These are phyloP conservation scores for Aspergillus sclerotialis DNA, from an alignment of 2,329 filamentous ascomycete genomes.

Conservation along the genomic window DNA sequence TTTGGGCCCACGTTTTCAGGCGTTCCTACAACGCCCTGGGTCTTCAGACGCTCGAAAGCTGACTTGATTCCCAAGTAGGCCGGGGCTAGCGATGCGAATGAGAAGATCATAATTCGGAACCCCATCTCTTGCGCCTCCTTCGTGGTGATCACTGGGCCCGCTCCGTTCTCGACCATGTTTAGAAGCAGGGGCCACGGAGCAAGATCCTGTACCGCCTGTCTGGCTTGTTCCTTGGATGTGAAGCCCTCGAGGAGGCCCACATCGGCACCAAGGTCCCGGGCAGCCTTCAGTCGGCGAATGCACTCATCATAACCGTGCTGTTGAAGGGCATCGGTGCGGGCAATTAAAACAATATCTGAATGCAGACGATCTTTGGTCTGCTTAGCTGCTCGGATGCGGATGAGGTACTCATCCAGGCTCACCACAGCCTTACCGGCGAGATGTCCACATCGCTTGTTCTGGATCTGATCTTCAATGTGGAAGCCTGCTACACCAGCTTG, in stretches of 20 bases:
- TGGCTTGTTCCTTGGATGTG: conserved; percentile 29
- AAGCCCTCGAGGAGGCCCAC: conserved; percentile 37
- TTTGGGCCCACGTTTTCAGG: conserved; percentile 25
- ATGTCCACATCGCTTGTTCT: conserved; percentile 36
- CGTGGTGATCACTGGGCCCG: conserved; percentile 29
- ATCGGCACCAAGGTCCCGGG: conserved; percentile 33
- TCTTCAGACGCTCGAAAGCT: conserved; percentile 28
- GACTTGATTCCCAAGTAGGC: conserved; percentile 30
- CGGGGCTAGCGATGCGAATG: conserved; percentile 29
- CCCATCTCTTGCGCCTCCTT: conserved; percentile 35
- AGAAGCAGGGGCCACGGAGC: conserved; percentile 33
- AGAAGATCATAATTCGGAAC: conserved; percentile 39
- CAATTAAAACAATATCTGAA: conserved; percentile 39
- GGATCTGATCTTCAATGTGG: conserved; percentile 52
- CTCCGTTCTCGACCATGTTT: conserved; percentile 39
- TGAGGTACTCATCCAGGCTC: conserved; percentile 25
- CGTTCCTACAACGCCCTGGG: conserved; percentile 26
- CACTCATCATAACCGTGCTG: conserved; percentile 36
- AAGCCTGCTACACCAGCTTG: conserved; percentile 49
- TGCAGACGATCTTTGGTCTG: conserved; percentile 24
- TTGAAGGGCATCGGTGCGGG: conserved; percentile 33
- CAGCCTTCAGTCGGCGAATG: conserved; percentile 30
- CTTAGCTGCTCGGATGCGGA: conserved; percentile 31
- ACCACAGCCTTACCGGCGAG: conserved; percentile 35
- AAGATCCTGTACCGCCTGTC: conserved; percentile 29